Evolutionary conservation across 73 alveolate genomes (phyloP).

Genomic region (Durusdinium trenchii): DNA sequence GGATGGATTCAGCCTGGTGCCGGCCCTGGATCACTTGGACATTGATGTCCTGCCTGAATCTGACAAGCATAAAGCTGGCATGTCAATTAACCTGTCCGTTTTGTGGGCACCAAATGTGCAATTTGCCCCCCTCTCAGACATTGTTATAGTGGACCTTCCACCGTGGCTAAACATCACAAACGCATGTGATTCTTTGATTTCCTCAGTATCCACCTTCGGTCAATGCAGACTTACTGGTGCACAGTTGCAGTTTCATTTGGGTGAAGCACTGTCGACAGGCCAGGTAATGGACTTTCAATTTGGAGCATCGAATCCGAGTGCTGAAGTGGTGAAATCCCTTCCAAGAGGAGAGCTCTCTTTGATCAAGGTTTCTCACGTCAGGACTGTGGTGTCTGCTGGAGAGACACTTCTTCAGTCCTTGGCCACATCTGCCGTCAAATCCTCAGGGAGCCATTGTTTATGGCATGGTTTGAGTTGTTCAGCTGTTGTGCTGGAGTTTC

Average conservation of each 20-base stretch:
- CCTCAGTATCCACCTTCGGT: not conserved
- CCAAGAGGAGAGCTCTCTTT: conserved; percentile 20
- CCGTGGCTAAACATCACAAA: not conserved
- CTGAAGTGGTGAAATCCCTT: not conserved
- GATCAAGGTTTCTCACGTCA: not conserved
- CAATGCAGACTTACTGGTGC: not conserved
- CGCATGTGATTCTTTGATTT: not conserved
- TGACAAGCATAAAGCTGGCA: conserved; percentile 42
- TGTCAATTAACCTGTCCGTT: not conserved
- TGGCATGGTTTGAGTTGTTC: too few relatives aligned
- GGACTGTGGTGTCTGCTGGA: not conserved
- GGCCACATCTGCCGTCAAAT: conserved; percentile 2
- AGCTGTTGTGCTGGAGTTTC: too few relatives aligned
- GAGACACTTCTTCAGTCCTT: not conserved
- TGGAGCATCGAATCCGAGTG: not conserved
- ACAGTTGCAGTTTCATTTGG: not conserved
- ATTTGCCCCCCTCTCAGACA: not conserved
- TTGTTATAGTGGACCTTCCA: not conserved
- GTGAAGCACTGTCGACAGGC: not conserved
- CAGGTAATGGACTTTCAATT: not conserved
- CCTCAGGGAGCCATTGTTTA: too few relatives aligned
- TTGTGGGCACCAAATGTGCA: not conserved
- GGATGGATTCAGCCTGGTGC: conserved; percentile 22
- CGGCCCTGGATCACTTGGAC: conserved; percentile 35
- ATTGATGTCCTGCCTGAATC: conserved; percentile 17